Base-by-base conservation (phyloP, 2,329 filamentous ascomycete genomes). In the Cladosporium sp. region DNA sequence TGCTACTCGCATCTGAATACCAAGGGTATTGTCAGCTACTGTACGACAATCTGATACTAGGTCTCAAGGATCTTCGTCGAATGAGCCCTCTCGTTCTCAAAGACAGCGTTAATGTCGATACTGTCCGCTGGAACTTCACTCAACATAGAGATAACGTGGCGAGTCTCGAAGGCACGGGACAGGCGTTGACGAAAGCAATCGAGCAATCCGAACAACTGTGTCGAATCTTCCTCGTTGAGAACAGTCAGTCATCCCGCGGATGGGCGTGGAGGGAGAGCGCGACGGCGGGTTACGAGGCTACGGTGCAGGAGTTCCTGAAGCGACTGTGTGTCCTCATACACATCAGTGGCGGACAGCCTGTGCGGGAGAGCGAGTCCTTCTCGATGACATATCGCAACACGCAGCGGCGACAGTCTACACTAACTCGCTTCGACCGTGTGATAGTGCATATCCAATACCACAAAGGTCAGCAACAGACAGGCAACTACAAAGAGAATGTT, bases 401-500 rank as follows among this genome's bases (percentile, higher is more conserved):
- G 15, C 20, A 60, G 42, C 40, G 56, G 15, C 56, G 39, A 39
- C 55, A 49, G 12, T 55, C 34, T 13, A 52, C 58, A 19, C 49
- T 37, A 7, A 44, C 56, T 28, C 25, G 51, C 17, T 36, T 56
- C 56, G 49, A 56, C 7, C 59, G 56, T n/a, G 42, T 60, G 9
- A 58, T 60, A 35, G 52, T 60, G n/a, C 42, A 60, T 28, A 17
- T 55, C n/a, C 20, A 45, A 32, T 59, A 55, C 57, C 35, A 61
- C 19, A 61, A 61, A 42, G 52, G 59, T 47, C 39, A 61, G 47
- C 32, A 61, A 35, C 52, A 61, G 36, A 58, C 47, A 6, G 45
- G 57, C 19, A 36, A 20, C n/a, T 56, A 56, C 39, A 58, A 59
- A 39, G 56, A 61, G 45, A 61, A 61, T 47, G 44, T 61, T 34